Evolutionary conservation across 495 filamentous ascomycete genomes (phyloP), one percentile per base, ranked within the genome.

Genomic region (Friedmanniomyces endolithicus): DNA sequence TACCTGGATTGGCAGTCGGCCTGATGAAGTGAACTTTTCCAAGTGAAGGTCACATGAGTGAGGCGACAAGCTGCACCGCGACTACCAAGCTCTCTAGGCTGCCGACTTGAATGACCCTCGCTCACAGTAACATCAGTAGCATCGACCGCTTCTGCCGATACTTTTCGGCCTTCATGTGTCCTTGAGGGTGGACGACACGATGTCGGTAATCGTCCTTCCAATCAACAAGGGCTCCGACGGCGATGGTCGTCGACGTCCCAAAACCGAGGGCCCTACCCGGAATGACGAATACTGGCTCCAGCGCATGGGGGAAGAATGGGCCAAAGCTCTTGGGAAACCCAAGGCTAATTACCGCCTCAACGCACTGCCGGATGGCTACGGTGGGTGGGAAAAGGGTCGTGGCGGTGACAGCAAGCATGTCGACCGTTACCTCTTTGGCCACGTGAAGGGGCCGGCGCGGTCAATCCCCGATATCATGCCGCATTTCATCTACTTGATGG

Each of bases 401-500:
- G 27, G 41, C 25, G 48, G 48, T 22, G 54, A 53, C 24, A 50
- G 41, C 1, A 64, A 56, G 6, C 68, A 74, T 34, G 65, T 70
- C 46, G 79, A 82, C 56, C 64, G 68, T 22, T 78, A 72, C 45
- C 67, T 82, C 12, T 82, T 68, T 53, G 80, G 80, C 2, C 77
- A 82, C 61, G 78, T 78, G 0, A 66, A 65, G 31, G 73, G 74
- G 6, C 70, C 64, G 34, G 82, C 76, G 41, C 65, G 75, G 33
- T 82, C 79, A 0, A 69, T 74, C 0, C 64, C 68, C 6, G 63
- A 71, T 6, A 83, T 83, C 64, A 79, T 73, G 27, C 73, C 74
- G 0, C 81, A 84, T 56, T 83, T 83, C 64, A 67, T 65, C 45
- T 71, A 72, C 66, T 60, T 83, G 23, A 79, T 82, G 74, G 73